Percentiles rank a stretch among this genome's conserved stretches.
Conservation (phyloP, 1,139 yeast species). For the Suhomyces maxii region DNA sequence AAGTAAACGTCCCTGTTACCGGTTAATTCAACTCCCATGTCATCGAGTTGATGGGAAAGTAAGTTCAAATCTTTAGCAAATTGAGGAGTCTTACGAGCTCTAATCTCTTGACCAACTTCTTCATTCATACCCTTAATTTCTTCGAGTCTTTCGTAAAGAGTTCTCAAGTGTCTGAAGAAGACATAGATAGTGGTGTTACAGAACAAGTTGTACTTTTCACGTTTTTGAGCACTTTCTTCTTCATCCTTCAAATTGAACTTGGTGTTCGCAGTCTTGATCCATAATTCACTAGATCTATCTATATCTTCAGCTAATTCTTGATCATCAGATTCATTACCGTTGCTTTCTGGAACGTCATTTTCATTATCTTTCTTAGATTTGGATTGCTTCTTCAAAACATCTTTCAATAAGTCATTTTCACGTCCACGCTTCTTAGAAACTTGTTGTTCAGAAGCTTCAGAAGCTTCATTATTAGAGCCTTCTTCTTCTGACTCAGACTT, state of each 20-base stretch:
- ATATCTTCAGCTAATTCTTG: constrained; percentile 38
- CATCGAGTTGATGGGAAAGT: constrained; percentile 77
- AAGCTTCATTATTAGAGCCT: constrained; percentile 11
- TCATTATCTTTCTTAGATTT: constrained; percentile 44
- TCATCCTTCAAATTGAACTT: constrained; percentile 27
- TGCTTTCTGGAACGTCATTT: constrained; percentile 32
- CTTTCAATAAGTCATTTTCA: constrained; percentile 67
- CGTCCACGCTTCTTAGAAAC: constrained; percentile 51
- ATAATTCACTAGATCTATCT: constrained; percentile 63
- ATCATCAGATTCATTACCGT: constrained; percentile 36
- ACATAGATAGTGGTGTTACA: constrained; percentile 91
- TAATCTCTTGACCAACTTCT: constrained; percentile 70
- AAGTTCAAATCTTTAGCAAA: constrained; percentile 89
- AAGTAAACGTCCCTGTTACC: constrained; percentile 71
- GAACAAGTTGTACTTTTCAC: constrained; percentile 70
- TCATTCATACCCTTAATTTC: constrained; percentile 73
- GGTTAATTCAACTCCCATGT: constrained; percentile 70
- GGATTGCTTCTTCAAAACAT: constrained; percentile 71
- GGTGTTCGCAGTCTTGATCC: constrained; percentile 55
- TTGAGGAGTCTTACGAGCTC: constrained; percentile 63
- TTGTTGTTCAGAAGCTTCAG: constrained; percentile 10
- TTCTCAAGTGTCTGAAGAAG: constrained; percentile 83
- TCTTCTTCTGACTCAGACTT: constrained; percentile 15
- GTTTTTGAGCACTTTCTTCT: constrained; percentile 26
- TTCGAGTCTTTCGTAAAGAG: constrained; percentile 73